phyloP scores from a whole-genome alignment of 2,329 filamentous ascomycete species.

The Fusarium virguliforme region DNA sequence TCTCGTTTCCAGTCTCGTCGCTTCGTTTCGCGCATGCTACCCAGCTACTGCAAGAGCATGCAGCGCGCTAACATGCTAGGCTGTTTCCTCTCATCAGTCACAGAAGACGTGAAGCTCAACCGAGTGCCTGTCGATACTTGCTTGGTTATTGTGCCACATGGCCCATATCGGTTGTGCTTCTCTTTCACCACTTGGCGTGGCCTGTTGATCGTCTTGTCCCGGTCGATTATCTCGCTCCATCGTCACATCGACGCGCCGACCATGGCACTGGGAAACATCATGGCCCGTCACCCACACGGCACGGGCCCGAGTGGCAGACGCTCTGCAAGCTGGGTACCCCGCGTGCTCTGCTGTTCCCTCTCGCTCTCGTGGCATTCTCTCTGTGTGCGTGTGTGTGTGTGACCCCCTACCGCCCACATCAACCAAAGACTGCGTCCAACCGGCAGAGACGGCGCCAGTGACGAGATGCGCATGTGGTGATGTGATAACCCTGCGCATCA shows the following conservation, averaged over 20 bases:
- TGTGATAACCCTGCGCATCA: slow-evolving; percentile 52
- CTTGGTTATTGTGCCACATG: slow-evolving; percentile 4
- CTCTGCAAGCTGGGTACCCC: slow-evolving; percentile 30
- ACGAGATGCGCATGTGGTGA: slow-evolving; percentile 51
- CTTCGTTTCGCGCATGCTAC: slow-evolving; percentile 41
- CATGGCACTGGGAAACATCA: slow-evolving; percentile 26
- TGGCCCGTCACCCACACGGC: slow-evolving; percentile 32
- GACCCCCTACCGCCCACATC: slow-evolving; percentile 31
- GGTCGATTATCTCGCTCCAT: slow-evolving; percentile 31
- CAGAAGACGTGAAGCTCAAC: not conserved
- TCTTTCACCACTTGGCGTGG: slow-evolving; percentile 25
- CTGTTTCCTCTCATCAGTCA: slow-evolving; percentile 30
- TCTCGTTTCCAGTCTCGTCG: slow-evolving; percentile 30
- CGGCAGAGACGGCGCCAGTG: slow-evolving; percentile 48
- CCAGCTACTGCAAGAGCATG: slow-evolving; percentile 50
- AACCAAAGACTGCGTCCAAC: slow-evolving; percentile 35
- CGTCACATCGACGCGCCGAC: slow-evolving; percentile 21
- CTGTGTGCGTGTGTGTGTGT: slow-evolving; percentile 2
- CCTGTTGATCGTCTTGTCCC: slow-evolving; percentile 31
- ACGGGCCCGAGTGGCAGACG: slow-evolving; percentile 35
- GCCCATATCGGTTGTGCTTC: slow-evolving; percentile 14
- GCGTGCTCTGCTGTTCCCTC: slow-evolving; percentile 26
- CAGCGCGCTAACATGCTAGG: slow-evolving; percentile 43
- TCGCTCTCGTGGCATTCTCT: slow-evolving; percentile 35
- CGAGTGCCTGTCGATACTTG: slow-evolving; percentile 21